A percentile compares a stretch with the other conserved stretches of the same genome.
Conservation (phyloP, 2,329 filamentous ascomycete species). For the Talaromyces sp. region DNA sequence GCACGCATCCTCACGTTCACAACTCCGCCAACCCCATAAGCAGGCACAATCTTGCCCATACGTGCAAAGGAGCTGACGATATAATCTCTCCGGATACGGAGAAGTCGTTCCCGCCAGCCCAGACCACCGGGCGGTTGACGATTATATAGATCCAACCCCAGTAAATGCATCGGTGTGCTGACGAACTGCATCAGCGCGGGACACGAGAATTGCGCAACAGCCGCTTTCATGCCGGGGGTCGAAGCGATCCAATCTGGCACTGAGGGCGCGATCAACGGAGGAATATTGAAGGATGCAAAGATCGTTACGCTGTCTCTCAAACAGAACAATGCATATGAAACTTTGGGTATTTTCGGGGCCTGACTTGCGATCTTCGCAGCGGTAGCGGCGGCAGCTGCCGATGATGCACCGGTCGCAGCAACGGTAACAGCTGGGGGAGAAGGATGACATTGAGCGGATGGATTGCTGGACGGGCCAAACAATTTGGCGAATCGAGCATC, state of each 20-base stretch:
- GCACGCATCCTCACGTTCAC: slow-evolving; percentile 71
- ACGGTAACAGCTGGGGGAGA: slow-evolving; percentile 27
- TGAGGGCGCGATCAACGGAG: slow-evolving; percentile 68
- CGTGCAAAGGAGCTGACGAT: slow-evolving; percentile 67
- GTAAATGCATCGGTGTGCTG: slow-evolving; percentile 78
- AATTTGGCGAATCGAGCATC: slow-evolving; percentile 80
- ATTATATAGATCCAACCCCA: slow-evolving; percentile 85
- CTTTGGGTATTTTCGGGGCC: slow-evolving; percentile 56
- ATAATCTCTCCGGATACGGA: slow-evolving; percentile 71
- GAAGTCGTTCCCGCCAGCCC: slow-evolving; percentile 58
- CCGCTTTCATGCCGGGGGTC: slow-evolving; percentile 47
- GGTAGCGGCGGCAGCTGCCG: slow-evolving; percentile 18
- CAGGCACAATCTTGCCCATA: slow-evolving; percentile 80
- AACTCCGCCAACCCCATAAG: slow-evolving; percentile 83
- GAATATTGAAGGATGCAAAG: slow-evolving; percentile 88
- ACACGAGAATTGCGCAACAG: slow-evolving; percentile 73
- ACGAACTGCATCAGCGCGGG: slow-evolving; percentile 75
- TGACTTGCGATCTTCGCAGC: slow-evolving; percentile 21
- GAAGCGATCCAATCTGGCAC: slow-evolving; percentile 54
- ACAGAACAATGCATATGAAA: slow-evolving; percentile 75
- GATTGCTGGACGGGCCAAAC: slow-evolving; percentile 62
- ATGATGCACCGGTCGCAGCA: slow-evolving; percentile 7
- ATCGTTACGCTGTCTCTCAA: slow-evolving; percentile 82
- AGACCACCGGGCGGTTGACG: slow-evolving; percentile 47
- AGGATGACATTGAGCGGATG: slow-evolving; percentile 46